Evolutionary conservation across 306 rosid genomes (phyloP).

Genomic region (Lotus japonicus): DNA sequence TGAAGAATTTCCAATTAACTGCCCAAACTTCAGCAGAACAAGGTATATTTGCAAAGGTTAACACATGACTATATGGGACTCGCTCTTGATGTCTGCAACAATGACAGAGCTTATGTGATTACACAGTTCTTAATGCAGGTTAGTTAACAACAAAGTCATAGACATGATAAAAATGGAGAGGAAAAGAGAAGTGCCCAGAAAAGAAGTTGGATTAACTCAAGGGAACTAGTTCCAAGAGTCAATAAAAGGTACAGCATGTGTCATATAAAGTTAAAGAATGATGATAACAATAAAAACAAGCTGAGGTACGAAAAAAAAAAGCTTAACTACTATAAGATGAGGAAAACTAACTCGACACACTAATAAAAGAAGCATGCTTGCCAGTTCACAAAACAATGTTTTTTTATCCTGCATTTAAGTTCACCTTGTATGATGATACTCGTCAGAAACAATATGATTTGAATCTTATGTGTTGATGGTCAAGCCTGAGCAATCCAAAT

Average conservation of each 20-base stretch:
- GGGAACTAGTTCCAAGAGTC: not conserved
- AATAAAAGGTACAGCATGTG: not conserved
- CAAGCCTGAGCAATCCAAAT: conserved; percentile 17
- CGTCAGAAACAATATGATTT: conserved; percentile 19
- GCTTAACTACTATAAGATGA: not conserved
- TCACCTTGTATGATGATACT: conserved; percentile 6
- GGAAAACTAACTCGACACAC: not conserved
- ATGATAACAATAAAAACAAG: conserved; percentile 9
- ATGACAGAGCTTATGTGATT: conserved; percentile 15
- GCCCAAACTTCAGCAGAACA: conserved; percentile 18
- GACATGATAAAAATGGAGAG: not conserved
- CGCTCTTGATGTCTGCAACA: conserved; percentile 61
- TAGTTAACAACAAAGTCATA: not conserved
- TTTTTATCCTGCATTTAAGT: not conserved
- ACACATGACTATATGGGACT: conserved; percentile 51
- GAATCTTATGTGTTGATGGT: conserved; percentile 3
- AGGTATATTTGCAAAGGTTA: conserved; percentile 28
- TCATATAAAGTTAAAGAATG: not conserved
- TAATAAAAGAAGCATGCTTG: not conserved
- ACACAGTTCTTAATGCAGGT: not conserved
- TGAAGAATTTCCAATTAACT: conserved; percentile 23
- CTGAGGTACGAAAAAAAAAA: not conserved
- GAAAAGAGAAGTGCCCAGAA: not conserved
- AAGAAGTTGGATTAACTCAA: not conserved
- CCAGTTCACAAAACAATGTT: not conserved